Conservation (phyloP, 768 basidiomycete species). For the Amanita jacksonii region DNA sequence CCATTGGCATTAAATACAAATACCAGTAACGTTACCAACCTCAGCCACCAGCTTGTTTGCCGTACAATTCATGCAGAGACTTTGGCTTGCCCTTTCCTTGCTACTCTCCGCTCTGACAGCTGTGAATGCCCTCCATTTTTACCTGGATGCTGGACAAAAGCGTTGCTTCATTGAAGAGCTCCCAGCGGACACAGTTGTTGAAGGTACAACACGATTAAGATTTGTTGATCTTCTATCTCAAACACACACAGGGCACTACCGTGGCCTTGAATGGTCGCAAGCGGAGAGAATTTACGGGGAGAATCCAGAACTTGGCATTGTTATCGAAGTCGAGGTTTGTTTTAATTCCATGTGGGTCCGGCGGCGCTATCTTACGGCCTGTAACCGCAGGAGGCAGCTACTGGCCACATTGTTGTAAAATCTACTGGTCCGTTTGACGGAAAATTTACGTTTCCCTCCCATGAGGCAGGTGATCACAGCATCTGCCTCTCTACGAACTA, state of each 20-base stretch:
- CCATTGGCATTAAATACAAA: no score
- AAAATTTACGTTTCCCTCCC: conserved; percentile 95
- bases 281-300: conserved; percentile 51
- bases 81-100: conserved; percentile 14
- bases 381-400: conserved; percentile 68
- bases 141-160: conserved; percentile 88
- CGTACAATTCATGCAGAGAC: conserved; percentile 23
- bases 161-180: conserved; percentile 96
- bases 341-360: neutral
- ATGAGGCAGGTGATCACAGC: conserved; percentile 93
- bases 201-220: conserved; percentile 43
- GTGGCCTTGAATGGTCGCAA: conserved; percentile 88
- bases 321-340: conserved; percentile 79
- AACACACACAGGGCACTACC: conserved; percentile 67
- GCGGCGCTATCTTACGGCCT: no score
- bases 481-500: conserved; percentile 95
- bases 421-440: conserved; percentile 88
- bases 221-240: neutral
- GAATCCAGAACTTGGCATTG: conserved; percentile 75
- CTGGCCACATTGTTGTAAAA: conserved; percentile 71
- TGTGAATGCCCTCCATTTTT: conserved; percentile 85
- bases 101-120: conserved; percentile 30
- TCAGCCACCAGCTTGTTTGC: no score
- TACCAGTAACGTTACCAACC: no score
- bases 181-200: conserved; percentile 89